phyloP scores from a whole-genome alignment of 169 alveolate genomes.

The Besnoitia besnoiti region DNA sequence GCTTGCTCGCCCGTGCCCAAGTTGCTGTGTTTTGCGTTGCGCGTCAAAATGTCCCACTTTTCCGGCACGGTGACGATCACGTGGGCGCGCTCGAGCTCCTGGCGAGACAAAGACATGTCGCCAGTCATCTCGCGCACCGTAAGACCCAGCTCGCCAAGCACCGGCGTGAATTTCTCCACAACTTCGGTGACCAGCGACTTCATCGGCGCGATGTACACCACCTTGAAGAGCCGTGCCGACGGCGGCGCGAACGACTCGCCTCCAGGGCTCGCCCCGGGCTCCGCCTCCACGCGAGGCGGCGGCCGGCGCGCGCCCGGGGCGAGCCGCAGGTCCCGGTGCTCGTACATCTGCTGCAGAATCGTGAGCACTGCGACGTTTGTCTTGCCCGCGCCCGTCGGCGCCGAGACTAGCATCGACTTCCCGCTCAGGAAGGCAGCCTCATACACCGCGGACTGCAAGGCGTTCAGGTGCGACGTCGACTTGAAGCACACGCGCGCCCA shows the following conservation, averaged over 20 bases:
- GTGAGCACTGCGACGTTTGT: constrained; percentile 98
- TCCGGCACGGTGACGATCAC: constrained; percentile 99
- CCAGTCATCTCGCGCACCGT: constrained; percentile 52
- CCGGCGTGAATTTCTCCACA: constrained; percentile 31
- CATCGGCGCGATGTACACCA: constrained; percentile 99
- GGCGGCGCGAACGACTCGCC: not conserved
- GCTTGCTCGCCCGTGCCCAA: not conserved
- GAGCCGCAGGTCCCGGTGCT: constrained; percentile 60
- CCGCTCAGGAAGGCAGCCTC: constrained; percentile 67
- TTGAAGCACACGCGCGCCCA: constrained; percentile 73
- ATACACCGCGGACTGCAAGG: constrained; percentile 70
- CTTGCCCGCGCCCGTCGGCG: constrained; percentile 94
- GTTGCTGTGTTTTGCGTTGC: constrained; percentile 86
- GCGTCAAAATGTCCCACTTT: constrained; percentile 99
- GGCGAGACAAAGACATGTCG: constrained; percentile 77
- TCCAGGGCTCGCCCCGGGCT: not conserved
- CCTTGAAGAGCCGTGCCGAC: constrained; percentile 60
- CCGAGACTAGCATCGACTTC: constrained; percentile 29
- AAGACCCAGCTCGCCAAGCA: constrained; percentile 31
- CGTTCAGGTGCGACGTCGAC: constrained; percentile 63
- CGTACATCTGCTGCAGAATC: constrained; percentile 90
- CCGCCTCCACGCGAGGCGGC: constrained; percentile 20
- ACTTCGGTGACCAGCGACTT: constrained; percentile 90
- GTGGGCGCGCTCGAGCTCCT: constrained; percentile 94
- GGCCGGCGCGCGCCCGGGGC: not conserved